Evolutionary conservation across 306 rosid species (phyloP).

Genomic region (Acacia acuminata): DNA sequence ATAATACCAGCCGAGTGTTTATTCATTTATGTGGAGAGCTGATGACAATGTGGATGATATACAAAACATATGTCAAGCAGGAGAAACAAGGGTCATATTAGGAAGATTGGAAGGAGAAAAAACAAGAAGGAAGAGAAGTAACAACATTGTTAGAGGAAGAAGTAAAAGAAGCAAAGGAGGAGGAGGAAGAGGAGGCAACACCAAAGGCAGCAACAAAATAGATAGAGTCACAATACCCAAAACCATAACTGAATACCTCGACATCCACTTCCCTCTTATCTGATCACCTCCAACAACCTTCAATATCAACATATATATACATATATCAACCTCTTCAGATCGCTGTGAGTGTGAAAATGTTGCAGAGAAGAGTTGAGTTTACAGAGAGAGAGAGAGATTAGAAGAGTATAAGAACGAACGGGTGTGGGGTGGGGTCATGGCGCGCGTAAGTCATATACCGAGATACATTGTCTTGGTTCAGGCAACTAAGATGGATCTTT

Average conservation of each 20-base stretch:
- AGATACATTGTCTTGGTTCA: constrained; percentile 47
- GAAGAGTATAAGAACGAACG: constrained; percentile 13
- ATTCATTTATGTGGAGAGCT: background rate
- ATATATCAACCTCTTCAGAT: background rate
- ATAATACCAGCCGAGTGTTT: constrained; percentile 1
- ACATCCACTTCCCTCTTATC: constrained; percentile 26
- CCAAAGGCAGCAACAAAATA: constrained; percentile 57
- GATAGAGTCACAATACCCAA: constrained; percentile 48
- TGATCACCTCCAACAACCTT: background rate
- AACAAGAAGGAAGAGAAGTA: constrained; percentile 54
- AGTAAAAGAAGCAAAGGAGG: constrained; percentile 62
- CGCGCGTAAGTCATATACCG: constrained; percentile 25
- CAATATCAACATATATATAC: background rate
- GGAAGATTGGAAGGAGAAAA: constrained; percentile 48
- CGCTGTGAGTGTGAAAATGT: background rate
- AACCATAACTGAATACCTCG: constrained; percentile 45
- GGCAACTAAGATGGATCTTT: constrained; percentile 40
- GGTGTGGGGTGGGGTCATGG: background rate
- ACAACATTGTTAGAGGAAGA: constrained; percentile 54
- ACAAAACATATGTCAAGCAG: constrained; percentile 6
- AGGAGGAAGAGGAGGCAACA: constrained; percentile 79
- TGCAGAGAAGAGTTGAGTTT: background rate
- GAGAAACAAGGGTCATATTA: constrained; percentile 20
- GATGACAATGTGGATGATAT: background rate
- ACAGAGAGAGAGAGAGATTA: background rate